These are phyloP conservation scores for Hysterium pulicare DNA, from an alignment of 2,329 filamentous ascomycete species.

Conservation along the genomic window DNA sequence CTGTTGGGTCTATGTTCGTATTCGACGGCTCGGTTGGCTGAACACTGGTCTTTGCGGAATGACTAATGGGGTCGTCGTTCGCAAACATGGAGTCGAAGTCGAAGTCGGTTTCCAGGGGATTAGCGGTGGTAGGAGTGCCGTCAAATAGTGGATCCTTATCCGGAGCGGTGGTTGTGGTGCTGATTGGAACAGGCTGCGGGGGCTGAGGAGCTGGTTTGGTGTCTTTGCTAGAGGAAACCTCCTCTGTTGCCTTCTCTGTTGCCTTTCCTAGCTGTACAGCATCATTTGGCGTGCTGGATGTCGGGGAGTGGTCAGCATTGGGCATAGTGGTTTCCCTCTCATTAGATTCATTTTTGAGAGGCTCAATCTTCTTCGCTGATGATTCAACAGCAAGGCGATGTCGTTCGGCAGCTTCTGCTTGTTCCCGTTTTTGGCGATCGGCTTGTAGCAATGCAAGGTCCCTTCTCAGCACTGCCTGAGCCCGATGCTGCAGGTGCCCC, in stretches of 20 bases:
- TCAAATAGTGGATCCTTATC: slow-evolving; percentile 30
- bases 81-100: slow-evolving; percentile 38
- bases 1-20: slow-evolving; percentile 25
- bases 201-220: background rate
- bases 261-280: too few relatives aligned
- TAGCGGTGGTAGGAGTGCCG: slow-evolving; percentile 24
- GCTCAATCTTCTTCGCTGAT: slow-evolving; percentile 10
- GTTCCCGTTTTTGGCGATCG: slow-evolving; percentile 33
- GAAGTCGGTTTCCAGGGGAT: slow-evolving; percentile 32
- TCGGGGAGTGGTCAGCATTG: too few relatives aligned
- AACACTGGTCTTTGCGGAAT: background rate
- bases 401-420: slow-evolving; percentile 30
- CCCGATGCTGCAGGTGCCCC: slow-evolving; percentile 13
- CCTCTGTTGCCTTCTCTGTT: too few relatives aligned
- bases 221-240: too few relatives aligned
- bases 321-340: too few relatives aligned
- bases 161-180: slow-evolving; percentile 9
- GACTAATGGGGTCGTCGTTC: slow-evolving; percentile 23
- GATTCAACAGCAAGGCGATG: slow-evolving; percentile 28
- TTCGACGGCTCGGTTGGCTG: slow-evolving; percentile 12
- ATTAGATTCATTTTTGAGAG: too few relatives aligned
- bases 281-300: too few relatives aligned
- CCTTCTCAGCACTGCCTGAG: slow-evolving; percentile 32
- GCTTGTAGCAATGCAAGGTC: slow-evolving; percentile 36
- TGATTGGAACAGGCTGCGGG: slow-evolving; percentile 8